A percentile compares a stretch with the other conserved stretches of the same genome.
Evolutionary conservation across 306 rosid genomes (phyloP).

Genomic region (Malus fusca): DNA sequence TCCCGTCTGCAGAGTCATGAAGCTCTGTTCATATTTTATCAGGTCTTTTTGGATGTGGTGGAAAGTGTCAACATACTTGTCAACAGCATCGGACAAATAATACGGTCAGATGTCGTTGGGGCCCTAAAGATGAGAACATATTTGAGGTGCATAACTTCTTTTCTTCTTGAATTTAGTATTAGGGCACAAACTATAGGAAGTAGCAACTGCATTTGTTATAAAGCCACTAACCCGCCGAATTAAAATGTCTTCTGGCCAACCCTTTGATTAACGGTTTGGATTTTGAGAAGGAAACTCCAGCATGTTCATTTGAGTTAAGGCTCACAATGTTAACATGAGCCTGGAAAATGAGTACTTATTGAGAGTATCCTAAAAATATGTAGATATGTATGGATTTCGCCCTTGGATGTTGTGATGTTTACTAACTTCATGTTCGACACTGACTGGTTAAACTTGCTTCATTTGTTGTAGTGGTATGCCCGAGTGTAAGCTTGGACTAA

Average conservation of each 20-base stretch:
- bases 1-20: not conserved
- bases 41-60: conserved; percentile 92
- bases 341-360: not conserved
- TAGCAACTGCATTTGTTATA: not conserved
- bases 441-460: conserved; percentile 5
- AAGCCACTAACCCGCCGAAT: not conserved
- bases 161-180: not conserved
- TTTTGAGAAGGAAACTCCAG: not conserved
- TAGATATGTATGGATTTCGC: not conserved
- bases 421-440: not conserved
- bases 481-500: conserved; percentile 80
- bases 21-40: conserved; percentile 5
- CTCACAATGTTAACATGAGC: not conserved
- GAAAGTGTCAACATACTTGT: conserved; percentile 89
- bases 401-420: not conserved
- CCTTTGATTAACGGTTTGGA: not conserved
- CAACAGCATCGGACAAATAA: conserved; percentile 81
- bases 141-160: conserved; percentile 49
- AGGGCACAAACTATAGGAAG: not conserved
- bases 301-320: not conserved
- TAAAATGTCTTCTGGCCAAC: not conserved
- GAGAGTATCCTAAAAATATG: not conserved
- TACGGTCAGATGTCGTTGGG: conserved; percentile 85
- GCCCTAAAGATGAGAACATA: conserved; percentile 80
- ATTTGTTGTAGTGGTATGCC: conserved; percentile 75